Conservation (phyloP, 164 flowering plant genomes). For the Vitis vinifera region DNA sequence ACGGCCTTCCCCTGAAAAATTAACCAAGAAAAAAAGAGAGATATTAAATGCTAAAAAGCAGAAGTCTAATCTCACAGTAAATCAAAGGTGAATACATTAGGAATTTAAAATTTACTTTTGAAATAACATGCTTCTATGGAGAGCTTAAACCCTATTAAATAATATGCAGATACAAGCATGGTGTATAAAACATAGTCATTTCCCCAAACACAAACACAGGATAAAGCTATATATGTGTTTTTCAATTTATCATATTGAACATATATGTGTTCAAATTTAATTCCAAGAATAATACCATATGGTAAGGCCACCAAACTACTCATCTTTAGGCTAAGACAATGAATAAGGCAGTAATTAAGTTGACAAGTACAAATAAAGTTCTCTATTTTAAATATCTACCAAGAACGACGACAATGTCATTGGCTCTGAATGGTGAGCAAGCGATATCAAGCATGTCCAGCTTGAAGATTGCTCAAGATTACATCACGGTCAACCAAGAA, state of each 20-base stretch:
- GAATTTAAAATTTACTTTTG: not conserved
- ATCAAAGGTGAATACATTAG: no score
- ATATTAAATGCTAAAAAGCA: not conserved
- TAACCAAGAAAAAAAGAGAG: not conserved
- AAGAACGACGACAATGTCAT: not conserved
- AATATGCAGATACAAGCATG: no score
- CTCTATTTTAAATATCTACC: not conserved
- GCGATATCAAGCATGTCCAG: not conserved
- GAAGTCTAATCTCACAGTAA: not conserved
- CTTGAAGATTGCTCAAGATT: not conserved
- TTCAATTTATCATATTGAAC: no score
- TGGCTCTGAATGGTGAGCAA: not conserved
- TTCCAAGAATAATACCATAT: no score
- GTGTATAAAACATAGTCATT: no score
- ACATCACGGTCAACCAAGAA: no score
- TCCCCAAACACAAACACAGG: no score
- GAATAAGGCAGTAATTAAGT: not conserved
- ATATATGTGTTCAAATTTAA: no score
- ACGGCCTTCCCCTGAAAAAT: slow-evolving; percentile 76
- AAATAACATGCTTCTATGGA: not conserved
- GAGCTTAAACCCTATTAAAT: no score
- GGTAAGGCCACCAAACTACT: no score
- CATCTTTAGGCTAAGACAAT: not conserved
- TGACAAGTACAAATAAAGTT: not conserved
- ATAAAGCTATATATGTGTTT: no score